phyloP scores from a whole-genome alignment of 2,329 filamentous ascomycete species.

The Lanzia echinophila region DNA sequence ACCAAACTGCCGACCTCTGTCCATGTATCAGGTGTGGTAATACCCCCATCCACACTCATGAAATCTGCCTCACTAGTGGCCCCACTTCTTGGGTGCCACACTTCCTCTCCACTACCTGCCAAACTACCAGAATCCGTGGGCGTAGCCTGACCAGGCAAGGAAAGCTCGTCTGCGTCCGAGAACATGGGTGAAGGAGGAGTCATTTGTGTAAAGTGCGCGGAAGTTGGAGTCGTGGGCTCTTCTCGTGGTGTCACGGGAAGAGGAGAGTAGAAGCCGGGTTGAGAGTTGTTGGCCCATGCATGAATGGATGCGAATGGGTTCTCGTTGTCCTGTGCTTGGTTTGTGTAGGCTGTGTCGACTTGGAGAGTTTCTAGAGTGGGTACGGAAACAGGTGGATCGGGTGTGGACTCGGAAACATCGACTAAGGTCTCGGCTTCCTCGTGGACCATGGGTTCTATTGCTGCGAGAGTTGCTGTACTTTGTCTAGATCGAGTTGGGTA shows the following conservation, averaged over 20 bases:
- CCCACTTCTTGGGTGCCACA: constrained; percentile 30
- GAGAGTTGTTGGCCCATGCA: constrained; percentile 50
- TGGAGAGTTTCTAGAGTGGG: constrained; percentile 20
- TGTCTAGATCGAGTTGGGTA: constrained; percentile 9
- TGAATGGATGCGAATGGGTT: constrained; percentile 53
- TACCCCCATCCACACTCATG: constrained; percentile 52
- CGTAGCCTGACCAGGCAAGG: constrained; percentile 41
- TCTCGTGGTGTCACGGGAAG: constrained; percentile 41
- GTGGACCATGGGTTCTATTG: background rate
- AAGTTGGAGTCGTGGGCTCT: constrained; percentile 27
- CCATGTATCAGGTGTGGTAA: constrained; percentile 56
- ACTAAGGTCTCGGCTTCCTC: constrained; percentile 21
- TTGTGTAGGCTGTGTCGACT: constrained; percentile 34
- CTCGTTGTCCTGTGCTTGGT: constrained; percentile 47
- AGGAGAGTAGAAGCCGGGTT: constrained; percentile 51
- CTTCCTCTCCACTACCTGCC: constrained; percentile 43
- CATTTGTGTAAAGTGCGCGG: constrained; percentile 9
- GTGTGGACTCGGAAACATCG: constrained; percentile 23
- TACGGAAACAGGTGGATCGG: constrained; percentile 23
- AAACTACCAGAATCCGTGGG: constrained; percentile 53
- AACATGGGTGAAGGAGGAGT: constrained; percentile 20
- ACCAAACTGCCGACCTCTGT: constrained; percentile 58
- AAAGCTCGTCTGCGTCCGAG: constrained; percentile 19
- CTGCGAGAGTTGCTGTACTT: constrained; percentile 20
- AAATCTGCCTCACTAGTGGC: constrained; percentile 45